Evolutionary conservation across 2,329 filamentous ascomycete species (phyloP), one percentile per base, ranked within the genome.

Genomic region (Thyridium curvatum): DNA sequence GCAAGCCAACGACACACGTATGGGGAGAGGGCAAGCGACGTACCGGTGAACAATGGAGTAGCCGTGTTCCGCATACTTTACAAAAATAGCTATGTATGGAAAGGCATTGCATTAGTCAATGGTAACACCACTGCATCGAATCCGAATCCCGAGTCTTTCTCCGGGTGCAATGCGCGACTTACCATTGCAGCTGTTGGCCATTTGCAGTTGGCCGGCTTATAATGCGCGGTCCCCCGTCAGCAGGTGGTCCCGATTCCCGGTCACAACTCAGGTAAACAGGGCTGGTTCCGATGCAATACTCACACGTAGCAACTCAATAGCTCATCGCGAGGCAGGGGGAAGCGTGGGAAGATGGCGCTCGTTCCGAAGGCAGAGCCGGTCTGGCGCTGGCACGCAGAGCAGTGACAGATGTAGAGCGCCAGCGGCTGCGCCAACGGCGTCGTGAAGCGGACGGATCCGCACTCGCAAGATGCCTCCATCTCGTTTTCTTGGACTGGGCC

Each of bases 331-430:
- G 79, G 76, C 18, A 85, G 60, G 9, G 65, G 55, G 43, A 86
- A 86, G n/a, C 66, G 66, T 1, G 81, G 82, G 49, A 84, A 86
- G 43, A 84, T 83, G 48, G 82, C 82, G 29, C 78, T 81, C 26
- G 79, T 75, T 18, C 81, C 82, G 58, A 82, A 85, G 2, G 82
- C 79, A 10, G 49, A 44, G 37, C 46, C 44, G 8, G 45, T 44
- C 36, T 49, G 46, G 32, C 41, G 46, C 26, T 44, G 48, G 31
- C 48, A 51, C 14, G 43, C 41, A n/a, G 40, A 16, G 37, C 48
- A 51, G 39, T 51, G 48, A 40, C 48, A 51, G 28, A 51, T 46
- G 42, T 51, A 51, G 15, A 51, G 46, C 12, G 47, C 47, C 26
- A 51, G 39, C 16, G 47, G 47, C 30, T 42, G 18, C 3, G 35